Percentiles rank a stretch among this genome's conserved stretches.
Conservation (phyloP, 176 grass and related monocot genomes). For the Avena sativa region DNA sequence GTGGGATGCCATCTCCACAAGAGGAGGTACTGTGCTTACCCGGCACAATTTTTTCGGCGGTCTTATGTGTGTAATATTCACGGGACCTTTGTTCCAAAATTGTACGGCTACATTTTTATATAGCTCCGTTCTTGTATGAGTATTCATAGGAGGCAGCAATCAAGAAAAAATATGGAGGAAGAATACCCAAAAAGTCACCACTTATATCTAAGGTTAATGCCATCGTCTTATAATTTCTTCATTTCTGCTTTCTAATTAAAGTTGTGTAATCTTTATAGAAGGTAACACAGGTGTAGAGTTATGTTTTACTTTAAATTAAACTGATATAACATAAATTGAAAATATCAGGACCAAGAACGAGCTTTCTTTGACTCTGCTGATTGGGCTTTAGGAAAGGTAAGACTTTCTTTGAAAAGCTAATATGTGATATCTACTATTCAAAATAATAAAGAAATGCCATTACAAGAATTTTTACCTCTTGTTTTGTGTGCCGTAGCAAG, state of each 20-base stretch:
- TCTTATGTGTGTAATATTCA: slow-evolving; percentile 13
- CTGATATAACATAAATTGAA: slow-evolving; percentile 22
- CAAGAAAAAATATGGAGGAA: slow-evolving; percentile 88
- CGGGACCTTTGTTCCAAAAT: background rate
- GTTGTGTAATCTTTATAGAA: background rate
- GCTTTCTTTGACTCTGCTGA: slow-evolving; percentile 98
- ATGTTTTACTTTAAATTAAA: slow-evolving; percentile 13
- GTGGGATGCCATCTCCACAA: slow-evolving; percentile 61
- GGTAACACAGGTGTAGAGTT: background rate
- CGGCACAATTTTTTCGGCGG: background rate
- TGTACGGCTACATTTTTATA: slow-evolving; percentile 1
- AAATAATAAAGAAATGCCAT: background rate
- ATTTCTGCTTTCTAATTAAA: slow-evolving; percentile 9
- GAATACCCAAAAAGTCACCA: slow-evolving; percentile 71
- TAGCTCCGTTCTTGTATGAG: background rate
- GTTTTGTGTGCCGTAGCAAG: slow-evolving; percentile 63
- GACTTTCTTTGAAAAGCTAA: background rate
- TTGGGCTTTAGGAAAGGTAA: slow-evolving; percentile 97
- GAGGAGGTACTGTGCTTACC: slow-evolving; percentile 52
- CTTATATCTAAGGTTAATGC: slow-evolving; percentile 83
- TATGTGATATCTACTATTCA: background rate
- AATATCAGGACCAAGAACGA: slow-evolving; percentile 87
- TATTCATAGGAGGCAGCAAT: slow-evolving; percentile 69
- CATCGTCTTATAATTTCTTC: slow-evolving; percentile 7
- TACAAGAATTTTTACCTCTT: slow-evolving; percentile 1